These are phyloP conservation scores for Pseudozyma thailandica DNA, from an alignment of 1,284 basidiomycete genomes.

Conservation along the genomic window DNA sequence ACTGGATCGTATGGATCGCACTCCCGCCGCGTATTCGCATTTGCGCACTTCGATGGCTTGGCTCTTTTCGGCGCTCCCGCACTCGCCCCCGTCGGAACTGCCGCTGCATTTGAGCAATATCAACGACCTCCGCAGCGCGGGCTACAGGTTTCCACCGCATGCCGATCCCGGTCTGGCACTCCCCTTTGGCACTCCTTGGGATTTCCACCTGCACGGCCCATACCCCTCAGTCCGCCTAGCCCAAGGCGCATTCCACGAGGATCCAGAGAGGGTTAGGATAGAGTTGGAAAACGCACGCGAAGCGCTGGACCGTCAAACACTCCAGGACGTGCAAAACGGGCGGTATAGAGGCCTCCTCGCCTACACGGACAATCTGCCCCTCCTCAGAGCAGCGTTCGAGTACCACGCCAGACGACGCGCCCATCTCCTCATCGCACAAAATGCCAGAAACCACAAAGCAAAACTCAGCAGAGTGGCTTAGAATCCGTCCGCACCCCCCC, in stretches of 20 bases:
- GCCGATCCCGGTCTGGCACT: constrained; percentile 14
- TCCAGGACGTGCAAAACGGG: neutral
- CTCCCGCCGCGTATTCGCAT: too few species aligned
- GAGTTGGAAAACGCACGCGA: constrained; percentile 21
- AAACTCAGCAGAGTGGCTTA: too few species aligned
- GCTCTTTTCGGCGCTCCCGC: neutral
- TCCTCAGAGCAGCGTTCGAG: constrained; percentile 7
- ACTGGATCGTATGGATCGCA: too few species aligned
- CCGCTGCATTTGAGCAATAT: neutral
- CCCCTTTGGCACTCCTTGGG: constrained; percentile 1
- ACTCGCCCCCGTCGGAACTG: neutral
- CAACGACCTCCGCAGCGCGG: constrained; percentile 7
- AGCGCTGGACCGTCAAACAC: constrained; percentile 10
- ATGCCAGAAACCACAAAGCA: neutral
- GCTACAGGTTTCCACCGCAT: neutral
- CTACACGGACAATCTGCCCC: constrained; percentile 13
- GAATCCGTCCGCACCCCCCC: too few species aligned
- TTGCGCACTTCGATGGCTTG: neutral
- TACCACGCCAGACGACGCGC: neutral
- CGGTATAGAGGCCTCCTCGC: neutral
- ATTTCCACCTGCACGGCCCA: constrained; percentile 3
- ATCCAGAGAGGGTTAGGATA: neutral
- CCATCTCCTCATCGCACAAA: too few species aligned
- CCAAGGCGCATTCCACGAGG: neutral
- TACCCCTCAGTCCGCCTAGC: constrained; percentile 12